These are phyloP conservation scores for Trametes versicolor DNA, from an alignment of 1,284 basidiomycete species.

Conservation along the genomic window DNA sequence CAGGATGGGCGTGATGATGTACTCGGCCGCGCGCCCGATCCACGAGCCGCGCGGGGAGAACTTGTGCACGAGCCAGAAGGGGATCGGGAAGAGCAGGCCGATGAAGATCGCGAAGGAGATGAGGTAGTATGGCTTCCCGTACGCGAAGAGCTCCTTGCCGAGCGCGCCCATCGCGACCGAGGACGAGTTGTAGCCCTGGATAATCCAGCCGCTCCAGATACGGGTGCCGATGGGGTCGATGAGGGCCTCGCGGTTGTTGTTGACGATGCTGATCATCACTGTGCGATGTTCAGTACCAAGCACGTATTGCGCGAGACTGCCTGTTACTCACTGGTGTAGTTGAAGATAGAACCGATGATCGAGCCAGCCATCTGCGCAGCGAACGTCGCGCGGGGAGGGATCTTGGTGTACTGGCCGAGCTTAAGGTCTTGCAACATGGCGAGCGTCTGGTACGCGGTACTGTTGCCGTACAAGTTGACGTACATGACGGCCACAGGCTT, in stretches of 20 bases:
- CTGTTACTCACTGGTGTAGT: conserved; percentile 55
- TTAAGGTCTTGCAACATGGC: conserved; percentile 66
- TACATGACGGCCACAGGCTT: conserved; percentile 67
- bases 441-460: conserved; percentile 69
- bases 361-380: conserved; percentile 57
- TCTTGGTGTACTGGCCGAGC: conserved; percentile 68
- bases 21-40: conserved; percentile 50
- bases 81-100: conserved; percentile 59
- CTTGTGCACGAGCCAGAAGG: conserved; percentile 59
- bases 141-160: conserved; percentile 55
- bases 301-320: background rate
- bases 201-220: conserved; percentile 63
- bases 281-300: conserved; percentile 22
- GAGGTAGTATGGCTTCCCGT: conserved; percentile 59
- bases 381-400: conserved; percentile 59
- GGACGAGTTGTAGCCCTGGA: conserved; percentile 63
- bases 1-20: conserved; percentile 61
- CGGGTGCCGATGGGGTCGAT: conserved; percentile 60
- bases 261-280: conserved; percentile 62
- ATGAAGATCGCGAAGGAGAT: conserved; percentile 58
- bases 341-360: conserved; percentile 56
- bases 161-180: conserved; percentile 67
- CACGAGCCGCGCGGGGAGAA: conserved; percentile 46
- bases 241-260: conserved; percentile 57
- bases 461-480: conserved; percentile 62